These are phyloP conservation scores for Nicotiana otophora DNA, from an alignment of 257 asterid genomes.

Conservation along the genomic window DNA sequence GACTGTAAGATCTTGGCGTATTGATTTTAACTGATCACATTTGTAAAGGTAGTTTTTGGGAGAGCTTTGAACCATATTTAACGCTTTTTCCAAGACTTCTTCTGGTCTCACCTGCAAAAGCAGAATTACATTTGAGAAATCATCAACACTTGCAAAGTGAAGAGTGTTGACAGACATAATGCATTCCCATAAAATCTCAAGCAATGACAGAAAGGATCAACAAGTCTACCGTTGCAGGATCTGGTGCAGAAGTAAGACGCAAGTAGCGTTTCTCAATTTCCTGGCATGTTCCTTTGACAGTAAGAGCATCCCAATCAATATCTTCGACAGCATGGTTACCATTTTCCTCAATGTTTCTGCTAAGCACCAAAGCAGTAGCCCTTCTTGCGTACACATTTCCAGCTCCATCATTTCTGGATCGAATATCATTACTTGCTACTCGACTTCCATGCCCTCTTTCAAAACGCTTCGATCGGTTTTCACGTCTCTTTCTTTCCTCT, in stretches of 20 bases:
- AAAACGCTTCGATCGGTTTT: constrained; percentile 91
- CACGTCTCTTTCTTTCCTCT: constrained; percentile 87
- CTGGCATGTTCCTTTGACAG: constrained; percentile 92
- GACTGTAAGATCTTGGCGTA: constrained; percentile 97
- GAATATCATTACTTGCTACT: constrained; percentile 31
- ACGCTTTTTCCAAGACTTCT: constrained; percentile 90
- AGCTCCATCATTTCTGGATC: constrained; percentile 42
- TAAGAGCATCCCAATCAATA: constrained; percentile 96
- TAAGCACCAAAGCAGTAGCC: constrained; percentile 59
- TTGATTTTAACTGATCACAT: constrained; percentile 98
- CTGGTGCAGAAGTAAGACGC: constrained; percentile 99
- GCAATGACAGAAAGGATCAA: constrained; percentile 17
- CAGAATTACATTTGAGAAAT: constrained; percentile 13
- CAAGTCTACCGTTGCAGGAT: constrained; percentile 79
- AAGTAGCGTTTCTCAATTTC: constrained; percentile 92
- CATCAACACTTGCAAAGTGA: neutral
- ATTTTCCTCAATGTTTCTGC: constrained; percentile 68
- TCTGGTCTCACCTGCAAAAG: constrained; percentile 93
- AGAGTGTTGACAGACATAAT: constrained; percentile 2
- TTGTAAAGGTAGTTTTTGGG: constrained; percentile 83
- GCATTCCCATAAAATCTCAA: constrained; percentile 8
- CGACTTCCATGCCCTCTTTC: constrained; percentile 72
- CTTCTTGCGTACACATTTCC: constrained; percentile 51
- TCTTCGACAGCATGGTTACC: constrained; percentile 92
- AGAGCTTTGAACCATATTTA: constrained; percentile 80